A percentile compares a stretch with the other conserved stretches of the same genome.
Evolutionary conservation across 2,329 filamentous ascomycete species (phyloP).

Genomic region (Aspergillus unguis): DNA sequence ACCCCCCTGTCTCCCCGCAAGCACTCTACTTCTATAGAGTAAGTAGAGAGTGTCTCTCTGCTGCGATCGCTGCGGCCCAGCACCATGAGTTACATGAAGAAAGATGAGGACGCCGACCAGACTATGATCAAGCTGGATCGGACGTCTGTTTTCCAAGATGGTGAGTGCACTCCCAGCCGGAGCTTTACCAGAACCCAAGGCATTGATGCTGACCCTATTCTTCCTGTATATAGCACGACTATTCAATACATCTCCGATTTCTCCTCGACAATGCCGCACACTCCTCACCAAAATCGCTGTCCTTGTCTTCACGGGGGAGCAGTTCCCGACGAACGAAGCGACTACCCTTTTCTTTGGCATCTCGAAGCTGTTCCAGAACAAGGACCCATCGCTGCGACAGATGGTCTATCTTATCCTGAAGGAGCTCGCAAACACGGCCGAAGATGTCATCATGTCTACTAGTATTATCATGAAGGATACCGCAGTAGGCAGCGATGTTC

Average conservation of each 20-base stretch:
- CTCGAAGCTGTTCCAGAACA: slow-evolving; percentile 99
- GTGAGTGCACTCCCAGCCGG: slow-evolving; percentile 49
- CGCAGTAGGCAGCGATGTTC: slow-evolving; percentile 86
- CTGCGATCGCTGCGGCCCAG: slow-evolving; percentile 30
- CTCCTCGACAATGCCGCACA: slow-evolving; percentile 94
- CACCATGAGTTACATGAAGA: slow-evolving; percentile 94
- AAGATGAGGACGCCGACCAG: slow-evolving; percentile 95
- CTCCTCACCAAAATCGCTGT: slow-evolving; percentile 96
- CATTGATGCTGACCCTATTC: slow-evolving; percentile 19
- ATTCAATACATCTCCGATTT: slow-evolving; percentile 97
- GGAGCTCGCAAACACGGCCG: slow-evolving; percentile 89
- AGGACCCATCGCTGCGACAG: slow-evolving; percentile 94
- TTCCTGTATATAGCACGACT: slow-evolving; percentile 67
- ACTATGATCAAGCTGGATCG: slow-evolving; percentile 96
- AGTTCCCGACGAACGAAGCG: slow-evolving; percentile 94
- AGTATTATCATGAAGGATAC: slow-evolving; percentile 99
- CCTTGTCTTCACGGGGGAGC: slow-evolving; percentile 93
- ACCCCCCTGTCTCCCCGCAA: slow-evolving; percentile 21
- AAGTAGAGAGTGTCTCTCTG: slow-evolving; percentile 19
- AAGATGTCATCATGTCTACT: slow-evolving; percentile 99
- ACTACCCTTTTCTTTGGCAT: slow-evolving; percentile 98
- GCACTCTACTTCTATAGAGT: slow-evolving; percentile 13
- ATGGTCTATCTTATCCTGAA: slow-evolving; percentile 99
- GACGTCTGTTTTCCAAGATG: slow-evolving; percentile 98
- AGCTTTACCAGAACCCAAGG: slow-evolving; percentile 8